A percentile compares a stretch with the other conserved stretches of the same genome.
Evolutionary conservation across 2,329 filamentous ascomycete genomes (phyloP).

Genomic region (Fusarium anguioides): DNA sequence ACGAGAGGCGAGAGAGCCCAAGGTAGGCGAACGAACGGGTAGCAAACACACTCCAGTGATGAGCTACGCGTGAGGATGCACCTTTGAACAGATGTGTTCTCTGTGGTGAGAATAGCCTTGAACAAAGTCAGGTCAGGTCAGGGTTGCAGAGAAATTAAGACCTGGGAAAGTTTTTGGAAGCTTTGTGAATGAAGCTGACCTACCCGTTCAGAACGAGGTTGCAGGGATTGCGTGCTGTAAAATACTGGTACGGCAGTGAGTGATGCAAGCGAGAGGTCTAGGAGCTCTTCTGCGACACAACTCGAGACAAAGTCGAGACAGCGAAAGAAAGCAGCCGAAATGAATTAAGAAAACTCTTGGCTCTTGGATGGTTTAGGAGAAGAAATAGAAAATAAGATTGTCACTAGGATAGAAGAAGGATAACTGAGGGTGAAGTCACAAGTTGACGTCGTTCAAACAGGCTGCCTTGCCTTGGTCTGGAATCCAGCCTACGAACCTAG

Average conservation of each 20-base stretch:
- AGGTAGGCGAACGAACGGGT: slow-evolving; percentile 21
- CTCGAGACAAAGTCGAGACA: slow-evolving; percentile 42
- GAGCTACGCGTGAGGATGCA: slow-evolving; percentile 9
- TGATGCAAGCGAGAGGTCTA: slow-evolving; percentile 23
- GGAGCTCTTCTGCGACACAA: slow-evolving; percentile 41
- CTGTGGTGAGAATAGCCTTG: slow-evolving; percentile 19
- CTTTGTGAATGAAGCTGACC: slow-evolving; percentile 25
- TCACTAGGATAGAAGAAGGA: slow-evolving; percentile 8
- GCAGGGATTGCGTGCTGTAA: slow-evolving; percentile 29
- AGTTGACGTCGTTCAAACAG: slow-evolving; percentile 32
- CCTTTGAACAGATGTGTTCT: slow-evolving; percentile 20
- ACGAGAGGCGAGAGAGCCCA: slow-evolving; percentile 19
- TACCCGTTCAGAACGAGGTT: slow-evolving; percentile 7
- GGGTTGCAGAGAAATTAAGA: slow-evolving; percentile 32
- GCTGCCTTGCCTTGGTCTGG: slow-evolving; percentile 34
- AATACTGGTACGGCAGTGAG: slow-evolving; percentile 3
- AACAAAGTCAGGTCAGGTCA: slow-evolving; percentile 23
- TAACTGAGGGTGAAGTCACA: slow-evolving; percentile 6
- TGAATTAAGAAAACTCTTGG: slow-evolving; percentile 20
- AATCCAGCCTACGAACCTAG: slow-evolving; percentile 25
- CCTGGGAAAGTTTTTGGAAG: slow-evolving; percentile 22
- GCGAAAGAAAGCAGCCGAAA: slow-evolving; percentile 6
- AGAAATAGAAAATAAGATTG: neutral
- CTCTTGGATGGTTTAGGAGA: slow-evolving; percentile 13
- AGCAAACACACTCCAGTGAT: slow-evolving; percentile 10